Evolutionary conservation across 2,329 filamentous ascomycete species (phyloP), one percentile per base, ranked within the genome.

Genomic region (Fusarium udum): DNA sequence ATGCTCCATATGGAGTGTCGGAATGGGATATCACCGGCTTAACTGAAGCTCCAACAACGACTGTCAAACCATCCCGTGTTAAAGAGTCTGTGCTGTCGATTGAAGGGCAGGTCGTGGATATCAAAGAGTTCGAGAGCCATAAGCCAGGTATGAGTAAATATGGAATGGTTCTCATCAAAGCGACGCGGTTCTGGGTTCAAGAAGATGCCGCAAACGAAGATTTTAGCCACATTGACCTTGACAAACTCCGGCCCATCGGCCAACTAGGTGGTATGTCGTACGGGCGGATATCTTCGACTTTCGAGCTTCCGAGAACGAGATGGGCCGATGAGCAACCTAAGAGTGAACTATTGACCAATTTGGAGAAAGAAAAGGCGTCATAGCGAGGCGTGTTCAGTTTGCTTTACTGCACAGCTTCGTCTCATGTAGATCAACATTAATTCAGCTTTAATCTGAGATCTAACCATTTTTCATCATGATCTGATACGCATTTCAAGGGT

Each of bases 201-300:
- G 94, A 97, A 80, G 95, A 98, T 82, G 95, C 94, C 6, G 85
- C 97, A 65, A 93, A 97, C 77, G 89, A 93, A 78, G 91, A 94
- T 16, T 88, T 86, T 78, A 94, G 90, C 74, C 78, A 93, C 39
- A 86, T 98, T 64, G 93, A 96, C 80, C 90, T 93, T 14, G 87
- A 92, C 83, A 87, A 97, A 12, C 83, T 98, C 58, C 89, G 89
- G 65, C 95, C 95, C 0, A 87, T 97, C n/a, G 90, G 90, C 69
- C 89, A 95, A 36, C 78, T 98, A 24, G 95, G 95, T 20, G 95
- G 95, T 1, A 97, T 98, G 77, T 92, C 92, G 0, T 98, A 97
- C 79, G 92, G 88, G 2, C 87, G 95, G 39, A 85, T 88, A 1
- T 91, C 88, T 0, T 90, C 95, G 67, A 92, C 85, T 0, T 83